Conservation (phyloP, 116 monocot species). For the Iris pallida region DNA sequence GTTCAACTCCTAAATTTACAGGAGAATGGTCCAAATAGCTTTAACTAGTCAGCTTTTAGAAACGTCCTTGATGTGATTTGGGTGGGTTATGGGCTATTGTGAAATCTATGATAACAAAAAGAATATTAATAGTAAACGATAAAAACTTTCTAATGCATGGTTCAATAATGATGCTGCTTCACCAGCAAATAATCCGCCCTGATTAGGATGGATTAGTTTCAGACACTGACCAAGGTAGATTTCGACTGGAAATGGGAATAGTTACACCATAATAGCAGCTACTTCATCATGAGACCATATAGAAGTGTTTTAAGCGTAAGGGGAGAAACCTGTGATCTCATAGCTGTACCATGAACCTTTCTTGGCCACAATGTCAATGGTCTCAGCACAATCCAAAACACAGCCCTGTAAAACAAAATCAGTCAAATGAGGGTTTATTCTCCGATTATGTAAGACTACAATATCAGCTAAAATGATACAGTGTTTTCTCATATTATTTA, state of each 20-base stretch:
- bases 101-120: too few species aligned
- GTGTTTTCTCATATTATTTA: background rate
- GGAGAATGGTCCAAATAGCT: too few species aligned
- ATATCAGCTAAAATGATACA: background rate
- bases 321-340: slow-evolving; percentile 58
- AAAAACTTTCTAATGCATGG: background rate
- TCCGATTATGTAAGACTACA: too few species aligned
- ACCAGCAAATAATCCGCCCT: background rate
- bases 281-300: background rate
- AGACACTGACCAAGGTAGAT: background rate
- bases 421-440: background rate
- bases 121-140: too few species aligned
- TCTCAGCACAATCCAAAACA: slow-evolving; percentile 90
- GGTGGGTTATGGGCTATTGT: too few species aligned
- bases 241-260: background rate
- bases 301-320: background rate
- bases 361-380: slow-evolving; percentile 66
- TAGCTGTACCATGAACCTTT: slow-evolving; percentile 97
- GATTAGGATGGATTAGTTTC: background rate
- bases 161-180: background rate
- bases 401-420: slow-evolving; percentile 54
- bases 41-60: too few species aligned
- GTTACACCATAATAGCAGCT: background rate
- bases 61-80: too few species aligned
- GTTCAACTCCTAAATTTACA: too few species aligned